Evolutionary conservation across 371 early-diverging fungal species (phyloP).

Genomic region (Lichtheimia ornata): DNA sequence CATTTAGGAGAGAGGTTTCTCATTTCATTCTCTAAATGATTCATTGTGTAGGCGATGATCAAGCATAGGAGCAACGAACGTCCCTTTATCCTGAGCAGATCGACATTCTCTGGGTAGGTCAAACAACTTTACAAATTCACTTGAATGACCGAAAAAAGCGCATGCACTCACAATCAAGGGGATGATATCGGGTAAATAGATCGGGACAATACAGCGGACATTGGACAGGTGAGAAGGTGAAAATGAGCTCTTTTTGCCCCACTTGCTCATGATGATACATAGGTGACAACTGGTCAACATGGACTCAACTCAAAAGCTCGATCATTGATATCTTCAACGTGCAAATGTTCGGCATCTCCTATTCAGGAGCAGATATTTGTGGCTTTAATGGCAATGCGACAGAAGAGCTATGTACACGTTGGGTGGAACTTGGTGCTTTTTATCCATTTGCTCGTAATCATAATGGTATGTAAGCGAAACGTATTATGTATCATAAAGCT

Average conservation of each 20-base stretch:
- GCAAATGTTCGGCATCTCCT: constrained; percentile 69
- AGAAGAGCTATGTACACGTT: constrained; percentile 65
- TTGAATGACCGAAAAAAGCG: too few species aligned
- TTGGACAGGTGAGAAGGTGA: constrained; percentile 57
- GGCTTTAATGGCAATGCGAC: constrained; percentile 66
- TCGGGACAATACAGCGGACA: constrained; percentile 64
- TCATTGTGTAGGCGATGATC: constrained; percentile 23
- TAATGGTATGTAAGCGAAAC: constrained; percentile 29
- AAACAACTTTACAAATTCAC: neutral
- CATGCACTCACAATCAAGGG: too few species aligned
- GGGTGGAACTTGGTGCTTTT: constrained; percentile 76
- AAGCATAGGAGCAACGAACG: constrained; percentile 46
- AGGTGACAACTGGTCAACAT: constrained; percentile 60
- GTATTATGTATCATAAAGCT: neutral
- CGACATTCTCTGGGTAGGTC: constrained; percentile 63
- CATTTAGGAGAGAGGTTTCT: neutral
- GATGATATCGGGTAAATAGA: constrained; percentile 1
- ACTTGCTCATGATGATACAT: neutral
- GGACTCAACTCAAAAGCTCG: constrained; percentile 55
- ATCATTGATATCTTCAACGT: constrained; percentile 64
- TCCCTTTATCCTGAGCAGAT: constrained; percentile 73
- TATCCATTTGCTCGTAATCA: constrained; percentile 81
- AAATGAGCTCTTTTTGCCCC: constrained; percentile 9
- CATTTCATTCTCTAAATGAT: neutral
- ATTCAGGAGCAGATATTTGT: constrained; percentile 72